Evolutionary conservation across 2,329 filamentous ascomycete genomes (phyloP).

Genomic region (Canariomyces notabilis): DNA sequence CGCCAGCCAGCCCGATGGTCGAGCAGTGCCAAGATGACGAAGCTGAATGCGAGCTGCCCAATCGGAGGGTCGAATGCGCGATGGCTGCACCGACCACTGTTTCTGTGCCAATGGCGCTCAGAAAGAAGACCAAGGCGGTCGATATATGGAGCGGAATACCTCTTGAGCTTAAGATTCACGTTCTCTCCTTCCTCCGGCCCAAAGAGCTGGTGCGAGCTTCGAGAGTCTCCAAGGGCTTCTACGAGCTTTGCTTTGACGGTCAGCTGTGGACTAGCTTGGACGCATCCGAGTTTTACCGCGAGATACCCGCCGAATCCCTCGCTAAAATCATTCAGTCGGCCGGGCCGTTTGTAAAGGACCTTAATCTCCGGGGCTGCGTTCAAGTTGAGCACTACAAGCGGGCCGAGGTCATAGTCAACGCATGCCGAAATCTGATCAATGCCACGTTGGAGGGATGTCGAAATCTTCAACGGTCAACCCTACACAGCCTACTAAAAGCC

Average conservation of each 20-base stretch:
- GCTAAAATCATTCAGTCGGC: slow-evolving; percentile 79
- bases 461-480: slow-evolving; percentile 71
- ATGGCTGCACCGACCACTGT: slow-evolving; percentile 43
- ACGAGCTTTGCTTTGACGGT: slow-evolving; percentile 85
- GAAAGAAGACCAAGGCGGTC: slow-evolving; percentile 42
- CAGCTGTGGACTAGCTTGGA: slow-evolving; percentile 88
- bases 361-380: slow-evolving; percentile 87
- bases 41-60: slow-evolving; percentile 45
- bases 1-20: slow-evolving; percentile 35
- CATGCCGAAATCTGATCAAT: slow-evolving; percentile 81
- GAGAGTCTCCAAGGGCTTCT: slow-evolving; percentile 70
- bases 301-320: slow-evolving; percentile 79
- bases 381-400: slow-evolving; percentile 80
- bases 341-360: slow-evolving; percentile 82
- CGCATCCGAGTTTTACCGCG: slow-evolving; percentile 76
- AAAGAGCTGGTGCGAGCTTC: slow-evolving; percentile 78
- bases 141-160: slow-evolving; percentile 81
- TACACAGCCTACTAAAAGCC: slow-evolving; percentile 68
- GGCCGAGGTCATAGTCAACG: slow-evolving; percentile 70
- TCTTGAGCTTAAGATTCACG: slow-evolving; percentile 71
- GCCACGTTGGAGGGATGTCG: slow-evolving; percentile 86
- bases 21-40: slow-evolving; percentile 39
- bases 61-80: slow-evolving; percentile 51
- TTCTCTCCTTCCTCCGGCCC: slow-evolving; percentile 71
- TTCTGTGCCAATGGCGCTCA: slow-evolving; percentile 59